Percentiles rank a stretch among this genome's conserved stretches.
phyloP scores from a whole-genome alignment of 2,329 filamentous ascomycete genomes.

The Ophiocordyceps sinensis region DNA sequence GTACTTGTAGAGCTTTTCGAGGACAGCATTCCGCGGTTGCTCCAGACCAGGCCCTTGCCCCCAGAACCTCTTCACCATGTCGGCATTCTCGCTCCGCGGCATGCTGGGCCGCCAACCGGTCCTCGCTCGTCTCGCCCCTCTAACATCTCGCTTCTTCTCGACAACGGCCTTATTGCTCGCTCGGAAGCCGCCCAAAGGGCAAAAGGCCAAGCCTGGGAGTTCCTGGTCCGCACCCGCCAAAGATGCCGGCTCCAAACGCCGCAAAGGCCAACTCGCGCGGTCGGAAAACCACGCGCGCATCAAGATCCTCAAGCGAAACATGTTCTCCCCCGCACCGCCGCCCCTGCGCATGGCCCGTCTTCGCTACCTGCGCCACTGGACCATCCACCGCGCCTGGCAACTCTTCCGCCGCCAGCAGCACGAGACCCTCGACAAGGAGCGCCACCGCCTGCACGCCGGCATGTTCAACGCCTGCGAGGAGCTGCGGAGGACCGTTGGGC shows the following conservation, averaged over 20 bases:
- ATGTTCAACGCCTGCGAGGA: slow-evolving; percentile 83
- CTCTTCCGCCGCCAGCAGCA: slow-evolving; percentile 60
- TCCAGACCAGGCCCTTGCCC: too few relatives aligned
- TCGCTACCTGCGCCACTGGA: slow-evolving; percentile 89
- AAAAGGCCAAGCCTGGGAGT: background rate
- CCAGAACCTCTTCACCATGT: slow-evolving; percentile 9
- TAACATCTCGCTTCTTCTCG: slow-evolving; percentile 14
- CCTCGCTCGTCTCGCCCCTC: slow-evolving; percentile 2
- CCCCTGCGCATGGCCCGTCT: slow-evolving; percentile 82
- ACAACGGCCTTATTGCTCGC: slow-evolving; percentile 17
- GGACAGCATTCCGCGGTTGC: too few relatives aligned
- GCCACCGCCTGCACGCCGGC: slow-evolving; percentile 65
- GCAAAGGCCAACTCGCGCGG: slow-evolving; percentile 10
- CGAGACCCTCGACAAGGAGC: slow-evolving; percentile 48
- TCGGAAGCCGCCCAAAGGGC: slow-evolving; percentile 9
- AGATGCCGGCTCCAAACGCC: slow-evolving; percentile 12
- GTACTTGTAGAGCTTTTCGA: too few relatives aligned
- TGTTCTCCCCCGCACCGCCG: slow-evolving; percentile 36
- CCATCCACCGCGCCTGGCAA: slow-evolving; percentile 92
- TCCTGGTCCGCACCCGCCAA: slow-evolving; percentile 6
- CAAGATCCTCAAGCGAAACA: slow-evolving; percentile 28
- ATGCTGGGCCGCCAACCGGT: slow-evolving; percentile 13
- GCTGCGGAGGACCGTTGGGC: slow-evolving; percentile 46
- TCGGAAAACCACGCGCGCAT: slow-evolving; percentile 28
- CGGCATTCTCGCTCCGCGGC: slow-evolving; percentile 14